Evolutionary conservation across 495 filamentous ascomycete species (phyloP).

Genomic region (Amorphotheca resinae): DNA sequence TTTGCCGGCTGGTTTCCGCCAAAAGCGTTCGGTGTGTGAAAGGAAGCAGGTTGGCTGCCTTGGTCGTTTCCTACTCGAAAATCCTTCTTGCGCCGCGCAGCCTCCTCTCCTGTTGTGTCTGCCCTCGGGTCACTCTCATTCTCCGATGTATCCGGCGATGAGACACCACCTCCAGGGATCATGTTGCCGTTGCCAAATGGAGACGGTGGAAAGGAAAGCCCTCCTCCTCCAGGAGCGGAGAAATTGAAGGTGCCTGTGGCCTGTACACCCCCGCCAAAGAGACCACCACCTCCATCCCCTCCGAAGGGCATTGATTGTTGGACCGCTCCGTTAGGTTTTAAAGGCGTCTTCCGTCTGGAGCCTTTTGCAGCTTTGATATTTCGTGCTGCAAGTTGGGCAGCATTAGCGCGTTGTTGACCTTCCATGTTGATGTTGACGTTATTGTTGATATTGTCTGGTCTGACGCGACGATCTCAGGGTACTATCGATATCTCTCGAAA

Average conservation of each 20-base stretch:
- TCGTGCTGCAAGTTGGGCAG: slow-evolving; percentile 18
- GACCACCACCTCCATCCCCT: slow-evolving; percentile 1
- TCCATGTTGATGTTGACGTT: slow-evolving; percentile 12
- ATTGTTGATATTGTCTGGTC: background rate
- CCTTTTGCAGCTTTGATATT: slow-evolving; percentile 12
- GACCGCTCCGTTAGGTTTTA: background rate
- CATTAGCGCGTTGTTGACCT: slow-evolving; percentile 14
- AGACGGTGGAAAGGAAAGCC: slow-evolving; percentile 6
- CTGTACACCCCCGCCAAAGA: slow-evolving; percentile 17
- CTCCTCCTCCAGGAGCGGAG: slow-evolving; percentile 4
- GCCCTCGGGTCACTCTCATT: background rate
- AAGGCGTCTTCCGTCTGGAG: background rate
- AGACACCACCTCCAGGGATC: background rate
- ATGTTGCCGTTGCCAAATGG: slow-evolving; percentile 8
- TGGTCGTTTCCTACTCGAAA: background rate
- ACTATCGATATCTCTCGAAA: no score
- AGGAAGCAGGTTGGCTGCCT: background rate
- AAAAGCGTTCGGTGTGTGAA: slow-evolving; percentile 2
- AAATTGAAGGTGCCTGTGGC: slow-evolving; percentile 7
- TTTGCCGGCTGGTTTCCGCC: background rate
- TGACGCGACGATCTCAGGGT: background rate
- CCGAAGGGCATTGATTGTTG: slow-evolving; percentile 1
- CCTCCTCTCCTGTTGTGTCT: slow-evolving; percentile 5
- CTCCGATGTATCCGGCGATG: slow-evolving; percentile 2
- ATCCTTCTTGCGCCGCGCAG: slow-evolving; percentile 5